Base-by-base conservation (phyloP, 352 stramenopile genomes). In the Nothophytophthora sp. region DNA sequence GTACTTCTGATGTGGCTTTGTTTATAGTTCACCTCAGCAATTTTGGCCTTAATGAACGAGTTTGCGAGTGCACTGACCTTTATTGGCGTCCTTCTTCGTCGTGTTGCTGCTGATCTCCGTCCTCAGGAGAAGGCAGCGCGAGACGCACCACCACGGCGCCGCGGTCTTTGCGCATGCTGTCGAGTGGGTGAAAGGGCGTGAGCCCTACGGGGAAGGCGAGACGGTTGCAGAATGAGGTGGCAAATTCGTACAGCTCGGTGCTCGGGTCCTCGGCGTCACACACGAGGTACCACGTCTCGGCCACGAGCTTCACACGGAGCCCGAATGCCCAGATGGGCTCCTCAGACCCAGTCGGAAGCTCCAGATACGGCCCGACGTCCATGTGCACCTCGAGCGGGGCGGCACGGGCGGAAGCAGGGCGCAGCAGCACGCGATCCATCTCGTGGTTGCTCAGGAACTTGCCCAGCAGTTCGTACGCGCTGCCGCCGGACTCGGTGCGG, bases 401-500 rank as follows among this genome's bases (percentile, higher is more conserved):
- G 2, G 82, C 82, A 29, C 71, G 77, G 15, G 73, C 81, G 2
- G 80, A 91, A 16, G 64, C 74, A 0, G 82, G 82, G 27, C 82
- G 80, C 16, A 90, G 62, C n/a, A 93, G 46, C 10, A 89, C 63
- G 28, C 67, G 63, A 53, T 87, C 62, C 58, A 74, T 70, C 29
- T 70, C 44, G 52, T 85, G 66, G 34, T 75, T 69, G 8, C 71
- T 75, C 6, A 91, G 23, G 28, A 93, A 75, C 22, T 71, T 70
- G 13, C 71, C 67, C 28, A 93, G 58, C 16, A 90, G 60, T 40
- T 91, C 82, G 33, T 86, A 93, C 16, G 80, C 83, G 16, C 58
- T 68, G 8, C 82, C 82, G 10, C 82, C 80, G 0, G 82, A 93
- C 49, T 93, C 80, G 13, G 82, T 93, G 2, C 82, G 80, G 43